A percentile compares a stretch with the other conserved stretches of the same genome.
These are phyloP conservation scores for Eimeria tenella DNA, from an alignment of 169 alveolate species.

Conservation along the genomic window DNA sequence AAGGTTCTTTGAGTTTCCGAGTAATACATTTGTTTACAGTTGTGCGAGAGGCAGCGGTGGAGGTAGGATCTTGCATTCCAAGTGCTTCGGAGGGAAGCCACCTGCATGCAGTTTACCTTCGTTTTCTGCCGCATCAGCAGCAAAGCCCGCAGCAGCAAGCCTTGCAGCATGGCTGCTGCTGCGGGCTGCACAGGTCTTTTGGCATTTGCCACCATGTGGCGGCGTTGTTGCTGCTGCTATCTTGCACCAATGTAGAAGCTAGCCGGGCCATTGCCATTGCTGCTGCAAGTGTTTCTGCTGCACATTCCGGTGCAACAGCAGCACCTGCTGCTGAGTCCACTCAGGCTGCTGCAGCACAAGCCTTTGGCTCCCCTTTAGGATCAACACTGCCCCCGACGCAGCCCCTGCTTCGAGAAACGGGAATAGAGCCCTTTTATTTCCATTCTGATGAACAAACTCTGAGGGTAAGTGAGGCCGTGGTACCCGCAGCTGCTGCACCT, in stretches of 20 bases:
- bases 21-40: not conserved
- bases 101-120: not conserved
- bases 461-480: not conserved
- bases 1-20: not conserved
- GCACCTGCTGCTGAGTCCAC: constrained; percentile 7
- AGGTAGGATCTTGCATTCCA: not conserved
- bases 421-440: not conserved
- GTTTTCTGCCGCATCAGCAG: constrained; percentile 26
- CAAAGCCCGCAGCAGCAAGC: not conserved
- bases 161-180: not conserved
- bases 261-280: not conserved
- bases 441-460: not conserved
- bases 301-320: constrained; percentile 3
- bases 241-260: not conserved
- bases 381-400: constrained; percentile 22
- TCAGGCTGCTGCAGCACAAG: constrained; percentile 1
- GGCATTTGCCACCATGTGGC: constrained; percentile 12
- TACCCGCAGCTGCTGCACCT: constrained; percentile 25
- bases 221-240: constrained; percentile 27
- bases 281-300: not conserved
- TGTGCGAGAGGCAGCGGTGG: not conserved
- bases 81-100: constrained; percentile 8
- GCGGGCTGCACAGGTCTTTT: constrained; percentile 12
- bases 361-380: not conserved
- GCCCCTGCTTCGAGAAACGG: not conserved